Percentiles rank a stretch among this genome's conserved stretches.
These are phyloP conservation scores for Poronia punctata DNA, from an alignment of 495 filamentous ascomycete genomes.

Conservation along the genomic window DNA sequence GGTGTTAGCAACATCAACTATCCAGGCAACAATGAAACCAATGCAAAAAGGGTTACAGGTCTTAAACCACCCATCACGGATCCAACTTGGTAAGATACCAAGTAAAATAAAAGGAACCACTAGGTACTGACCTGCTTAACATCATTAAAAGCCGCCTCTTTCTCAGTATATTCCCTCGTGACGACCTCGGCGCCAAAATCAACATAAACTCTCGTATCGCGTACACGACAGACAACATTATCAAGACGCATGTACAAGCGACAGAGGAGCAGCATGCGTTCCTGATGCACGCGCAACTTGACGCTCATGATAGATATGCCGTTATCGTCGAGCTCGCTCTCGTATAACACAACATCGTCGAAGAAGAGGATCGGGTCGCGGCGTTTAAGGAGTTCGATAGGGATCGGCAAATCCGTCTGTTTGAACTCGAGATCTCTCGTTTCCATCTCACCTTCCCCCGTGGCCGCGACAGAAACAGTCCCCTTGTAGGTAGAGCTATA, in stretches of 20 bases:
- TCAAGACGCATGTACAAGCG: slow-evolving; percentile 94
- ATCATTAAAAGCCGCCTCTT: slow-evolving; percentile 70
- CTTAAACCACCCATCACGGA: too few species aligned
- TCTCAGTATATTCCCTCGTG: slow-evolving; percentile 79
- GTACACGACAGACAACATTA: slow-evolving; percentile 73
- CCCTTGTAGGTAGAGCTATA: slow-evolving; percentile 85
- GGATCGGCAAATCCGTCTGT: slow-evolving; percentile 56
- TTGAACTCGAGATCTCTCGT: slow-evolving; percentile 37
- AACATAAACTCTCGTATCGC: slow-evolving; percentile 87
- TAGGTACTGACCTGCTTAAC: slow-evolving; percentile 60
- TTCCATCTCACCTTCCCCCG: not conserved
- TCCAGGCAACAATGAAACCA: not conserved
- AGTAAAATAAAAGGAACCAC: not conserved
- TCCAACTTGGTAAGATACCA: not conserved
- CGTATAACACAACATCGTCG: slow-evolving; percentile 91
- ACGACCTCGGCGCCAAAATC: slow-evolving; percentile 80
- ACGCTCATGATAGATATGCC: slow-evolving; percentile 80
- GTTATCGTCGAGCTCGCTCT: slow-evolving; percentile 96
- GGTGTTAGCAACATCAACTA: slow-evolving; percentile 1
- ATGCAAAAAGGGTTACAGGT: too few species aligned
- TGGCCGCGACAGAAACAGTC: slow-evolving; percentile 31
- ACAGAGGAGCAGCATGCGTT: slow-evolving; percentile 71
- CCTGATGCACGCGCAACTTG: slow-evolving; percentile 89
- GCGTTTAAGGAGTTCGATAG: slow-evolving; percentile 72
- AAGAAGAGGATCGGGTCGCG: slow-evolving; percentile 88